Evolutionary conservation across 441 rosid species (phyloP), one percentile per base, ranked within the genome.

Genomic region (Gossypium aridum): DNA sequence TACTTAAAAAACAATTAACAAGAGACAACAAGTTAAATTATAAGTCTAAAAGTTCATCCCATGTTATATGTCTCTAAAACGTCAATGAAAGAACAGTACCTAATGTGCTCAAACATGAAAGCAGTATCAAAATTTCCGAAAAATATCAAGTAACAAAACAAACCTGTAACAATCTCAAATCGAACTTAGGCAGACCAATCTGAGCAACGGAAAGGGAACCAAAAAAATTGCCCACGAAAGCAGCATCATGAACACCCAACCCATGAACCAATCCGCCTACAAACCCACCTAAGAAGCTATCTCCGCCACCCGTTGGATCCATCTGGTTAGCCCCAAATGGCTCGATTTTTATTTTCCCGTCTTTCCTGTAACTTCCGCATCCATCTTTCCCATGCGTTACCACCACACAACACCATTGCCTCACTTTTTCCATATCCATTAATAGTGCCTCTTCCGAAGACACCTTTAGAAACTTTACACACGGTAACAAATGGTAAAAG

Each of bases 231-330:
- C 97, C 99, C 54, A 92, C 31, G 83, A 95, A 83, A 10, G 98
- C 94, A 84, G 97, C 98, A 84, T 92, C 94, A 71, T 93, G 87
- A 54, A 86, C 89, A 8, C 80, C 64, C 88, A 95, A 80, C 6
- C 92, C 94, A 25, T 86, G 89, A n/a, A 89, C 93, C 84, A 92
- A 87, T 0, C 98, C 99, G 2, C 82, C 85, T 43, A 84, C 91
- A 49, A 92, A 80, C 8, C 98, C 99, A 19, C 94, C 97, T 0
- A 91, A 80, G 61, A 89, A 95, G 23, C 96, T 92, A 62, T 92
- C 99, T 16, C 98, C 97, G 0, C 98, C 99, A 7, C 97, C 98
- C 0, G 98, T 95, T 8, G 98, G 99, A 87, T 91, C 99, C 62
- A 90, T 83, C 86, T 91, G 92, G 81, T 78, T 82, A 0, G 94